These are phyloP conservation scores for Saccharomyces hybrid DNA, from an alignment of 1,139 yeast species.

Conservation along the genomic window DNA sequence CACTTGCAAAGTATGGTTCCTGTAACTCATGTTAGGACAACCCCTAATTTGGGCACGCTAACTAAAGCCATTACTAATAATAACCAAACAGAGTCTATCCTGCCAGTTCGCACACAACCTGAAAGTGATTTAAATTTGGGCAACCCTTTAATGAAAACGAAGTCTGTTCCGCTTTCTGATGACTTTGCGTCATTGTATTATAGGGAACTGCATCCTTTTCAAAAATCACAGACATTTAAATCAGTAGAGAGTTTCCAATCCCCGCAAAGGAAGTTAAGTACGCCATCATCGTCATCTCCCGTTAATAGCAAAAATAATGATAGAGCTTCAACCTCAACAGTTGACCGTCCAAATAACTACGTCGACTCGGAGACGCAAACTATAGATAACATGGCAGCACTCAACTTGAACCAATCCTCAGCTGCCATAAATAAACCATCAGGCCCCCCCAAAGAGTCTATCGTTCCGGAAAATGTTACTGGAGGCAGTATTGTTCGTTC, in stretches of 20 bases:
- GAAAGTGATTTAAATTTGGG: neutral
- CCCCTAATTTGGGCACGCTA: neutral
- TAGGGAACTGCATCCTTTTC: neutral
- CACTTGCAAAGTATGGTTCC: neutral
- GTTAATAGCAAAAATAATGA: conserved; percentile 1
- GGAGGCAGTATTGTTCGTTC: conserved; percentile 17
- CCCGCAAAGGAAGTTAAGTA: neutral
- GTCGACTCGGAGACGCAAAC: conserved; percentile 27
- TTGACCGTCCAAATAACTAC: conserved; percentile 9
- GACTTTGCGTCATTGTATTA: neutral
- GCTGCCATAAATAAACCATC: neutral
- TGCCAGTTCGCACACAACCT: neutral
- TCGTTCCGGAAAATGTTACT: conserved; percentile 9
- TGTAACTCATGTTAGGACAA: neutral
- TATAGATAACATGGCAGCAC: conserved; percentile 7
- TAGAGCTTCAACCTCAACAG: neutral
- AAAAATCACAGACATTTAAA: neutral
- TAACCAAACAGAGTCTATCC: neutral
- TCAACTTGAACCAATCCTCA: neutral
- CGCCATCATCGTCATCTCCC: neutral
- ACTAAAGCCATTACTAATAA: neutral
- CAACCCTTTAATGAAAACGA: neutral
- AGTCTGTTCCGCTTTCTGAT: neutral
- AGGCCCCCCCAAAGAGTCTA: neutral
- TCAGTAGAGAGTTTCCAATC: neutral